phyloP scores from a whole-genome alignment of 306 rosid genomes.

The Hippophae rhamnoides region DNA sequence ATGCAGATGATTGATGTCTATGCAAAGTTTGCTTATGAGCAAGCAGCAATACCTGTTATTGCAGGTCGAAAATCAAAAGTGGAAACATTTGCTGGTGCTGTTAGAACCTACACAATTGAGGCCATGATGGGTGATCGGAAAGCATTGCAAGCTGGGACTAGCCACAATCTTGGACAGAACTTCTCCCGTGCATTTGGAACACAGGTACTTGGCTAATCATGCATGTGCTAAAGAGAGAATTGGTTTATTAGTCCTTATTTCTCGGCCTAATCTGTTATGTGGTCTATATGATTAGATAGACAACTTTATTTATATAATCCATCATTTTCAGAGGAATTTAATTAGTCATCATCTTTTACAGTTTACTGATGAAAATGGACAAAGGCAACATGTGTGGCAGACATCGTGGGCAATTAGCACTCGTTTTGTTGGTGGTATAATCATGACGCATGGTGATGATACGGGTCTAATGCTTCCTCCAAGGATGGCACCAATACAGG shows the following conservation, averaged over 20 bases:
- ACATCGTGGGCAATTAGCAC: slow-evolving; percentile 99
- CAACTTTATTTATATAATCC: slow-evolving; percentile 10
- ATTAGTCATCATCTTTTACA: slow-evolving; percentile 30
- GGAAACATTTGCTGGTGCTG: slow-evolving; percentile 99
- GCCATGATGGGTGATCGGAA: slow-evolving; percentile 99
- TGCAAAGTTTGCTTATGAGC: slow-evolving; percentile 82
- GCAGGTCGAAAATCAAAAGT: slow-evolving; percentile 85
- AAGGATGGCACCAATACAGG: slow-evolving; percentile 86
- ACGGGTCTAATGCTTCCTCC: slow-evolving; percentile 94
- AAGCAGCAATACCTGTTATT: slow-evolving; percentile 92
- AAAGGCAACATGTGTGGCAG: slow-evolving; percentile 84
- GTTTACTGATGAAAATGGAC: slow-evolving; percentile 88
- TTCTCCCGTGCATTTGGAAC: slow-evolving; percentile 91
- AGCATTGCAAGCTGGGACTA: slow-evolving; percentile 97
- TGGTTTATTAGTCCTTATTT: no score
- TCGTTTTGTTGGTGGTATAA: slow-evolving; percentile 95
- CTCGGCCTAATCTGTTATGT: no score
- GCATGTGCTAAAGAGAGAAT: no score
- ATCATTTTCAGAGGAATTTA: slow-evolving; percentile 18
- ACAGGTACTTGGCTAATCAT: slow-evolving; percentile 38
- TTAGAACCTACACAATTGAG: slow-evolving; percentile 85
- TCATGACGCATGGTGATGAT: slow-evolving; percentile 96
- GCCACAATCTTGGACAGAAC: slow-evolving; percentile 98
- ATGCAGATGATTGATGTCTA: slow-evolving; percentile 88
- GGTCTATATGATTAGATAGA: no score